phyloP scores from a whole-genome alignment of 805 yeast genomes.

The Tetrapisispora namnaoensis region DNA sequence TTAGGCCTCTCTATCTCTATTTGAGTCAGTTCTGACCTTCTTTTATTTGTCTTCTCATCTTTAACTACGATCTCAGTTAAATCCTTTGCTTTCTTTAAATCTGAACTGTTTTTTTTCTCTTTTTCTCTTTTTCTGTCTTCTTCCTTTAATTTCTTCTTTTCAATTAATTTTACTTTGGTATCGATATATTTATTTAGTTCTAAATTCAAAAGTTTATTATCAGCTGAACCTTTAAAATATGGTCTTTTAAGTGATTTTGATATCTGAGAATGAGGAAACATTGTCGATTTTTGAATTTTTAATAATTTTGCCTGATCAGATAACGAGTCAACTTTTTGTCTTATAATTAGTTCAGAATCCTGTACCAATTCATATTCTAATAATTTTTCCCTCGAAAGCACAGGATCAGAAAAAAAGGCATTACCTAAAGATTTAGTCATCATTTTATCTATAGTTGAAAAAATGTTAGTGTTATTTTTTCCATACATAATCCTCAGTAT shows the following conservation, averaged over 20 bases:
- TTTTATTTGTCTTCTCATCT: background rate
- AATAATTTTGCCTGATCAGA: constrained; percentile 10
- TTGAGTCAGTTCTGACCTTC: background rate
- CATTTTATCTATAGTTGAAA: constrained; percentile 10
- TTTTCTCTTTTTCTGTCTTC: background rate
- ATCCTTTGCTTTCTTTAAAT: background rate
- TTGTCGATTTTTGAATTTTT: constrained; percentile 15
- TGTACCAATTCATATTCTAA: constrained; percentile 57
- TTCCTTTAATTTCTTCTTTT: background rate
- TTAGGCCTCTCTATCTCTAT: background rate
- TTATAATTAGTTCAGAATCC: constrained; percentile 49
- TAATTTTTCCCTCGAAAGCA: constrained; percentile 30
- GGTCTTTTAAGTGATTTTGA: constrained; percentile 13
- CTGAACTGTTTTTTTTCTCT: background rate
- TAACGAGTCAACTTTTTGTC: constrained; percentile 35
- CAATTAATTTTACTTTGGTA: background rate
- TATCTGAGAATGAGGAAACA: constrained; percentile 16
- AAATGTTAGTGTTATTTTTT: constrained; percentile 9
- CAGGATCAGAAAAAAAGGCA: constrained; percentile 9
- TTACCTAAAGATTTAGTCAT: constrained; percentile 14
- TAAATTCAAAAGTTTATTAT: constrained; percentile 6
- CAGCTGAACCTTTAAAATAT: constrained; percentile 7
- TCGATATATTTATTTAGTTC: constrained; percentile 12
- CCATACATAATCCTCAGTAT: constrained; percentile 40
- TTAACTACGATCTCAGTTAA: background rate